phyloP scores from a whole-genome alignment of 2,329 filamentous ascomycete genomes.

The Epichloe sibirici region DNA sequence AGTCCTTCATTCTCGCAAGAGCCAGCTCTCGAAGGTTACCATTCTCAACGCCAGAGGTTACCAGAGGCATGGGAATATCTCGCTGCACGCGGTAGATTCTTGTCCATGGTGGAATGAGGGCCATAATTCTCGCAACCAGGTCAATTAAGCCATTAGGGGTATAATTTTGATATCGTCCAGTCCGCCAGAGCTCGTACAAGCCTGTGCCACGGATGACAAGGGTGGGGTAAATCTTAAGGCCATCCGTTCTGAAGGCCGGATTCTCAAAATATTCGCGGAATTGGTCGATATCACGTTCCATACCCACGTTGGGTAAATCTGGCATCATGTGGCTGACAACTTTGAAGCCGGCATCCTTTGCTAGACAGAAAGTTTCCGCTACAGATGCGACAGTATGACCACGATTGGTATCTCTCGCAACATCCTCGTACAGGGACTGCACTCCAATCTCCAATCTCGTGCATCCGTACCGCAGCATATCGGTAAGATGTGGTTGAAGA shows the following conservation, averaged over 20 bases:
- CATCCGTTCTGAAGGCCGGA: conserved; percentile 89
- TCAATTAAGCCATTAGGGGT: conserved; percentile 95
- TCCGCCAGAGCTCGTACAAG: conserved; percentile 94
- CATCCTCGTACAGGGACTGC: conserved; percentile 93
- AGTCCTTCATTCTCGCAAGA: conserved; percentile 96
- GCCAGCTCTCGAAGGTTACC: conserved; percentile 90
- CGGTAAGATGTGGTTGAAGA: conserved; percentile 83
- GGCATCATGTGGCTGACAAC: conserved; percentile 99
- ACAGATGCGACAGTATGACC: conserved; percentile 93
- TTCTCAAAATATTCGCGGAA: conserved; percentile 98
- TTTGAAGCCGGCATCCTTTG: conserved; percentile 97
- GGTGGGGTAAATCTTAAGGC: conserved; percentile 95
- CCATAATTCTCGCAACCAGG: conserved; percentile 89
- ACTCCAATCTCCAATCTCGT: conserved; percentile 91
- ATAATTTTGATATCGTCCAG: conserved; percentile 95
- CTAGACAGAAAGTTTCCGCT: conserved; percentile 90
- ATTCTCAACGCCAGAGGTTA: conserved; percentile 97
- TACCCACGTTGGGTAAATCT: conserved; percentile 91
- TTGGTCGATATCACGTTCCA: conserved; percentile 94
- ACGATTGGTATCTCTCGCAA: conserved; percentile 93
- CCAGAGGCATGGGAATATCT: conserved; percentile 98
- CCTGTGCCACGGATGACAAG: conserved; percentile 94
- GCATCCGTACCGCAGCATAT: conserved; percentile 96
- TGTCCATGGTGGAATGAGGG: conserved; percentile 92
- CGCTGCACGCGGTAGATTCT: conserved; percentile 96